Evolutionary conservation across 106 monocot genomes (phyloP), one percentile per base, ranked within the genome.

Genomic region (Acorus gramineus): DNA sequence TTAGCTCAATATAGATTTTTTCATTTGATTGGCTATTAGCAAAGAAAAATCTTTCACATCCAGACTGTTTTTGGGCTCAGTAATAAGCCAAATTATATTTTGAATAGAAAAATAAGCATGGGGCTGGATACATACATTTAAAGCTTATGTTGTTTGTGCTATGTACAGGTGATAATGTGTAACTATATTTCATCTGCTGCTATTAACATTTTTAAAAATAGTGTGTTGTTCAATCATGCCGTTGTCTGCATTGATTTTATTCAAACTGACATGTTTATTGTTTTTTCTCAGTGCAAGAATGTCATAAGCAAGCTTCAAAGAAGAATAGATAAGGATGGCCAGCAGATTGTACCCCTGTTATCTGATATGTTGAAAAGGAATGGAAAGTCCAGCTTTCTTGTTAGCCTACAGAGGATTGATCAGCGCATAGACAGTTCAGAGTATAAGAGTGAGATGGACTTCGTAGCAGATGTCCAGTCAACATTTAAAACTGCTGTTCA

Each of bases 221-320:
- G 28, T 28, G 28, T 28, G 28, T 28, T 28, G 28, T 28, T 28
- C 28, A 28, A 28, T 28, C 28, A 28, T 28, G 28, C 28, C 28
- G 13, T 47, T 11, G 48, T 47, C 47, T 12, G 12, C 12, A 11
- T 3, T 2, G 11, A 46, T 52, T 8, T 47, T 12, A 46, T 4
- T 4, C 44, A 54, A 14, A 7, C 12, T 50, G 10, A 11, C 10
- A 11, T 65, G 52, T 6, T 51, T 53, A 6, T 50, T 42, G 65
- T 67, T 12, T 57, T 49, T 69, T 59, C 3, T 44, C 67, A 96
- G 96, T 87, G 87, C 78, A 96, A 96, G 70, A 87, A 87, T 81
- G 91, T 96, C 5, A 82, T 96, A 49, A 81, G 76, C 79, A 91
- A 96, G 75, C 67, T 96, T 8, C 84, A 79, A 73, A 82, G 81